Conservation (phyloP, 495 filamentous ascomycete species). For the Letharia lupina region DNA sequence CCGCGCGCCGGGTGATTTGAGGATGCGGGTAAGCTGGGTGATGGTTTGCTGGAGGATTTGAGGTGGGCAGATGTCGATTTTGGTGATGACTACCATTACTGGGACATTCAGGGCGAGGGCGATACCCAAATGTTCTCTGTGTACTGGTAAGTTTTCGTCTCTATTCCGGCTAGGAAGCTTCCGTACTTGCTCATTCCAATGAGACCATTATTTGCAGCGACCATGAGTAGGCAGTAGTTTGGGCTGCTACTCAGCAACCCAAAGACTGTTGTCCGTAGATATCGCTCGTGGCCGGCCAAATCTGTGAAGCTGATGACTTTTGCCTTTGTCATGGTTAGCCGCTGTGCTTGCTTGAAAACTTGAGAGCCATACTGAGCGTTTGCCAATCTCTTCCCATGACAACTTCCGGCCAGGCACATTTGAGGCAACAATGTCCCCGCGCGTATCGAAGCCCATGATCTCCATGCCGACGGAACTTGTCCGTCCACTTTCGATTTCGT, state of each 20-base stretch:
- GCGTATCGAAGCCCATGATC: slow-evolving; percentile 95
- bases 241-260: slow-evolving; percentile 90
- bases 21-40: slow-evolving; percentile 79
- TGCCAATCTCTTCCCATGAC: slow-evolving; percentile 97
- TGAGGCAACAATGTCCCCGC: slow-evolving; percentile 74
- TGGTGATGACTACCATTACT: slow-evolving; percentile 96
- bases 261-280: slow-evolving; percentile 93
- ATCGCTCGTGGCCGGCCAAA: slow-evolving; percentile 89
- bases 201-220: slow-evolving; percentile 93
- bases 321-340: slow-evolving; percentile 31
- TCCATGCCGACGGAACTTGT: slow-evolving; percentile 97
- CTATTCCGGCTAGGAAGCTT: too few relatives aligned
- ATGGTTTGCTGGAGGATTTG: slow-evolving; percentile 93
- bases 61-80: slow-evolving; percentile 97
- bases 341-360: neutral
- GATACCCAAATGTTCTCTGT: slow-evolving; percentile 82
- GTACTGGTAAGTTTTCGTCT: slow-evolving; percentile 6
- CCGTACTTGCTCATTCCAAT: slow-evolving; percentile 86
- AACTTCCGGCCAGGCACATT: slow-evolving; percentile 76
- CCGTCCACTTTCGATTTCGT: slow-evolving; percentile 90
- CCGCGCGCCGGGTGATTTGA: slow-evolving; percentile 85
- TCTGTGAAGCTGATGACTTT: slow-evolving; percentile 98
- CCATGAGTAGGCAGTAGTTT: slow-evolving; percentile 97
- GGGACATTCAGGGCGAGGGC: slow-evolving; percentile 92
- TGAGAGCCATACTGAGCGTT: slow-evolving; percentile 54